phyloP scores from a whole-genome alignment of 2,329 filamentous ascomycete species.

The Endothia cerciana region DNA sequence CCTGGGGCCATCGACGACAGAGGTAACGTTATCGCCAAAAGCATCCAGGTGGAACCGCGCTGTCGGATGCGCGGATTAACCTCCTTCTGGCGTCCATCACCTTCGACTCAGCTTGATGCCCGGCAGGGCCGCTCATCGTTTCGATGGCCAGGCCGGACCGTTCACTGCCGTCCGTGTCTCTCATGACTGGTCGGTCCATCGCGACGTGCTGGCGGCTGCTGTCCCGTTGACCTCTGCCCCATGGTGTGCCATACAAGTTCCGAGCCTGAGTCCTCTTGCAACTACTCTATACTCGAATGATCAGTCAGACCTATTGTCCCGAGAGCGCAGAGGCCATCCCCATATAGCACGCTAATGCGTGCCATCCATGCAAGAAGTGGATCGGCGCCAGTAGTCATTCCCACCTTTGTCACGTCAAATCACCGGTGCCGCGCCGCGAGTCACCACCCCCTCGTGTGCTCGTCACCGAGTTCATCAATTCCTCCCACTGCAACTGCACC shows the following conservation, averaged over 20 bases:
- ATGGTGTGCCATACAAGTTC: background rate
- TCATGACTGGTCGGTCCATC: background rate
- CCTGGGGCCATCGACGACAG: background rate
- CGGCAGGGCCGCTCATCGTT: background rate
- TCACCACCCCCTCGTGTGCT: background rate
- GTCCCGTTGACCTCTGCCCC: background rate
- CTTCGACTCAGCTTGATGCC: background rate
- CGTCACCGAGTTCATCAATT: conserved; percentile 2
- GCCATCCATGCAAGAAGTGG: conserved; percentile 15
- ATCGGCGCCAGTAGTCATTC: conserved; percentile 5
- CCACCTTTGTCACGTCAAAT: conserved; percentile 13
- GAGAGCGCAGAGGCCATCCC: background rate
- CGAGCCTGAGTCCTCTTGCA: background rate
- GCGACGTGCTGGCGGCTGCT: background rate
- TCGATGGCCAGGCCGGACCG: background rate
- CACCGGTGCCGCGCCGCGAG: conserved; percentile 3
- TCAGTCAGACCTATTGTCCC: conserved; percentile 1
- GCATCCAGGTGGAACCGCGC: background rate
- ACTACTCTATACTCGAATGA: background rate
- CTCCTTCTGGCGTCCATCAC: background rate
- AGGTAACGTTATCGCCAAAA: background rate
- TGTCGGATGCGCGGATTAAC: background rate
- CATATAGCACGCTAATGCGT: conserved; percentile 15
- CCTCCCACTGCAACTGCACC: conserved; percentile 8
- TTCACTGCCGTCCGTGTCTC: background rate